Evolutionary conservation across 192 early-diverging fungal genomes (phyloP).

Genomic region (Rhizophagus clarus): DNA sequence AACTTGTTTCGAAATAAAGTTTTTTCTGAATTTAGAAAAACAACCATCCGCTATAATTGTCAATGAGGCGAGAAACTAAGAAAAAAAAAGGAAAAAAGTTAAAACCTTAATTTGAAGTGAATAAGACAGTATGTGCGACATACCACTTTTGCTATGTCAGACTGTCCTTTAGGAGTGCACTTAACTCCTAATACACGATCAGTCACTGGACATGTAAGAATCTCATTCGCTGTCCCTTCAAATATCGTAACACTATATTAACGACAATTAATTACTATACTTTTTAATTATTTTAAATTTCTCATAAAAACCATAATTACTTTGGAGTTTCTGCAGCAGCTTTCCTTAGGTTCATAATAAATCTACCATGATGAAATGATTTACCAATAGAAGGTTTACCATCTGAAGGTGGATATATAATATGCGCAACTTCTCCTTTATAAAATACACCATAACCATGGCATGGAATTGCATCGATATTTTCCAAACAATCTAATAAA

Average conservation of each 20-base stretch:
- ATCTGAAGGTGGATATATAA: constrained; percentile 67
- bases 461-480: constrained; percentile 81
- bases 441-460: constrained; percentile 88
- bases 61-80: constrained; percentile 68
- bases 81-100: background rate
- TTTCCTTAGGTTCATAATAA: constrained; percentile 83
- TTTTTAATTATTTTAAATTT: background rate
- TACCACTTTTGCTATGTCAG: constrained; percentile 17
- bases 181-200: constrained; percentile 60
- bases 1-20: constrained; percentile 58
- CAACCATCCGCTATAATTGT: constrained; percentile 93
- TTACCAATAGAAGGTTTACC: constrained; percentile 60
- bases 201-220: constrained; percentile 55
- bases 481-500: constrained; percentile 67
- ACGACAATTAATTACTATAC: background rate
- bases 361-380: constrained; percentile 94
- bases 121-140: background rate
- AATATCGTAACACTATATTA: constrained; percentile 67
- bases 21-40: constrained; percentile 90
- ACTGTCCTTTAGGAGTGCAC: constrained; percentile 42
- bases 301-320: constrained; percentile 41
- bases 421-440: constrained; percentile 57
- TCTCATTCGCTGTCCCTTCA: constrained; percentile 75
- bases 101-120: background rate
- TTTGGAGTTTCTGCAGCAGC: constrained; percentile 57